A percentile compares a stretch with the other conserved stretches of the same genome.
These are phyloP conservation scores for Bipolaris cookei DNA, from an alignment of 2,329 filamentous ascomycete species.

Conservation along the genomic window DNA sequence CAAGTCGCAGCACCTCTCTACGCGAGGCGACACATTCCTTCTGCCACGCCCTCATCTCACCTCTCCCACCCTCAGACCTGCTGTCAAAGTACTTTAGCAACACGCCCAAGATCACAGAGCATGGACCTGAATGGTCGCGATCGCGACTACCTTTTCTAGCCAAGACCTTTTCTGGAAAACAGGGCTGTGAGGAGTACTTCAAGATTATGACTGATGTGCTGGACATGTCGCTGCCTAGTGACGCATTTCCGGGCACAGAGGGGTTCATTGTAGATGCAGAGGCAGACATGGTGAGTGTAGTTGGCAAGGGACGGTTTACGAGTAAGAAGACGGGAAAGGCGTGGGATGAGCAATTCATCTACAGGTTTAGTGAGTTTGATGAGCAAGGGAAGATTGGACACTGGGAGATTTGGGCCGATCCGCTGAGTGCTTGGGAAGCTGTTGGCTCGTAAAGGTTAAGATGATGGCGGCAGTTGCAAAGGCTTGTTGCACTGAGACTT, in stretches of 20 bases:
- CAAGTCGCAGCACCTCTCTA: constrained; percentile 25
- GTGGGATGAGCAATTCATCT: constrained; percentile 53
- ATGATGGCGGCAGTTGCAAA: not conserved
- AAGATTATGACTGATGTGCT: constrained; percentile 41
- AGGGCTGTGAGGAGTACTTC: constrained; percentile 52
- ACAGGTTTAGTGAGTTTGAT: constrained; percentile 51
- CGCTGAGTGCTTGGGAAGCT: constrained; percentile 52
- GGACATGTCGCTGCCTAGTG: constrained; percentile 38
- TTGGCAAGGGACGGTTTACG: constrained; percentile 43
- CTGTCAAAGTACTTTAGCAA: constrained; percentile 37
- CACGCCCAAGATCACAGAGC: constrained; percentile 50
- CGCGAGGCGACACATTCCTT: constrained; percentile 36
- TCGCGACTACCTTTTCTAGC: constrained; percentile 50
- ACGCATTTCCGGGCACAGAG: constrained; percentile 44
- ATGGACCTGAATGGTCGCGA: constrained; percentile 50
- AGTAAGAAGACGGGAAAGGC: constrained; percentile 49
- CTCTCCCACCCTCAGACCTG: constrained; percentile 33
- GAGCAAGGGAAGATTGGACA: constrained; percentile 48
- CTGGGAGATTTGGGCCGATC: constrained; percentile 56
- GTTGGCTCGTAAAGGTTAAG: constrained; percentile 24
- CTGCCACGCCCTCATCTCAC: constrained; percentile 38
- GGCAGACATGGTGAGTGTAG: constrained; percentile 47
- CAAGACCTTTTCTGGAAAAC: constrained; percentile 43
- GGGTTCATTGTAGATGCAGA: constrained; percentile 49
- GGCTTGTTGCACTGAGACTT: not conserved